Evolutionary conservation across 2,329 filamentous ascomycete species (phyloP), one percentile per base, ranked within the genome.

Genomic region (Dothiorella sarmentorum): DNA sequence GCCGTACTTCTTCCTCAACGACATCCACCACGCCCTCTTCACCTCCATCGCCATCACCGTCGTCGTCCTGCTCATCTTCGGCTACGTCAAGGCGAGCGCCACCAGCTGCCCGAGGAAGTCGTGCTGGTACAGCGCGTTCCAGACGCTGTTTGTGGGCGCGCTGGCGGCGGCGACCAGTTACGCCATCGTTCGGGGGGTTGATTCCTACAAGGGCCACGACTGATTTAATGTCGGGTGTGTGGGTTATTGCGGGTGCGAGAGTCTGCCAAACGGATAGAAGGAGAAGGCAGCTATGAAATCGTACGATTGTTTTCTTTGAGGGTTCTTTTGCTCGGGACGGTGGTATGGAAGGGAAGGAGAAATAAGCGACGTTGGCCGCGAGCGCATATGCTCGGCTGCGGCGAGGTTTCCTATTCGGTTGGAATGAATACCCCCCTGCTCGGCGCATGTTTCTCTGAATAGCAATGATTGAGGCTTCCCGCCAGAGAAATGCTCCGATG

Each of bases 41-140:
- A 75, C 74, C 65, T 80, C 77, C n/a, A 80, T 82, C 55, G 77
- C 73, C n/a, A 76, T 80, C 15, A 82, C 80, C 63, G 73, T 71
- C 1, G 62, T 81, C 18, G 75, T 79, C 1, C 67, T 83, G 26
- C 70, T 82, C 47, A 49, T 76, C 7, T 83, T 83, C 60, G 80
- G 81, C 0, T 82, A 77, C 62, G 71, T 73, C 29, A 82, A 82
- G 68, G 73, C 75, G 24, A 44, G 57, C 6, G 47, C 47, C 1
- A 59, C 57, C 7, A 51, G 47, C 38, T 59, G 57, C 40, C 26
- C 47, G 5, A 53, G 40, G n/a, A 57, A 49, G 22, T 35, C 58
- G 22, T 49, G 51, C 17, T 24, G 44, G 40, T 56, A 33, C 9
- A 49, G 44, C 22, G 58, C 51, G 17, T 35, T 56, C 33, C 51